Base-by-base conservation (phyloP, 345 rosid species). In the Draba incana region DNA sequence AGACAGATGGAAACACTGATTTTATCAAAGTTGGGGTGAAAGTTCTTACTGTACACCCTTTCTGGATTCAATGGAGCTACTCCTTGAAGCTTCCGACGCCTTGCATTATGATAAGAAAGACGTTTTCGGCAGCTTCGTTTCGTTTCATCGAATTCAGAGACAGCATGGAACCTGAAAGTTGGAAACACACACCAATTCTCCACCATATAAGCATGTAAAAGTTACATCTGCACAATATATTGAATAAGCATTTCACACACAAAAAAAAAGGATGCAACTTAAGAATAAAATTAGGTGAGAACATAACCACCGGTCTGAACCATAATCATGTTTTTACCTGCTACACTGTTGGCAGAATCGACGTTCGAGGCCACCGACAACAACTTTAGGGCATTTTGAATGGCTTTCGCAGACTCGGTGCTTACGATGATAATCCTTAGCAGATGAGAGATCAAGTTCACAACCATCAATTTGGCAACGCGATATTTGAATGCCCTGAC, bases 331-430 rank as follows among this genome's bases (percentile, higher is more conserved):
- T 39, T 70, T 68, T 71, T 75, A 86, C 97, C 96, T 81, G 81
- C 97, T 91, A 75, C 97, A 91, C 74, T 91, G 96, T 77, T 91
- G 97, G 68, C 97, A 91, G 72, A 91, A 91, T 3, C 97, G 83
- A 70, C 88, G 89, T 67, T 86, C 88, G 33, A 85, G 31, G 65
- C 97, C 97, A 16, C 66, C 54, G 50, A 91, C 96, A 51, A 71
- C 41, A 1, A 85, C 97, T 68, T 74, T 84, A 10, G 92, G 86
- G 69, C 87, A 83, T 73, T 91, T 88, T 0, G 97, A 81, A 75
- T 91, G 97, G 69, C 71, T 73, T 77, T 84, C 97, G 30, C 97
- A 91, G 46, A 91, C 92, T 72, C 85, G 86, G 69, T 91, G 97
- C 74, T 89, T 83, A 60, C 84, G 74, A 63, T 91, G 91, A 81